Base-by-base conservation (phyloP, 805 yeast genomes). In the Nakazawaea molendinolei region DNA sequence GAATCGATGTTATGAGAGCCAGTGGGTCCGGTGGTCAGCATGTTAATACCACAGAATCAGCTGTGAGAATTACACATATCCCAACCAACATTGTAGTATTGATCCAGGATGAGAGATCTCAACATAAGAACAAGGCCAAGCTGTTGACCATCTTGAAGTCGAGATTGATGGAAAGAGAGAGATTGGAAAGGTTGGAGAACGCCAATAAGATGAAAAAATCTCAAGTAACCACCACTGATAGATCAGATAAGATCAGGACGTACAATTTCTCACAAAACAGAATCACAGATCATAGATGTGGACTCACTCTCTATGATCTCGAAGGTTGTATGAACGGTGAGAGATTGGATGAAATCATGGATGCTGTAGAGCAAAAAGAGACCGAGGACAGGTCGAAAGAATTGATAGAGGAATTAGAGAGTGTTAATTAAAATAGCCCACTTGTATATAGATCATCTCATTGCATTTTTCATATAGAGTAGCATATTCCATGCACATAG, bases 11-110 rank as follows among this genome's bases (percentile, higher is more conserved):
- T n/a, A 92, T 90, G 95, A 69, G 98, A 47, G 86, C 97, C 1
- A 78, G 95, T 38, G 98, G 98, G 3, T 82, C 92, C 44, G 98
- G 98, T 39, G 98, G 98, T 0, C 98, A 90, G 62, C 97, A 90
- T 53, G 98, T 90, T 24, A 90, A 90, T 53, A 90, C 95, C 10
- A 92, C 97, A 0, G 97, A 90, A 53, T 86, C 96, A 1, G 98
- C 98, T 0, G 97, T 92, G 10, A 69, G 98, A 48, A 62, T 92
- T 19, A 86, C 90, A 1, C 98, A 92, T 60, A 65, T 83, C 12
- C 97, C 97, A 4, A 78, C 95, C 0, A 97, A 97, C 3, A 77
- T 86, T 26, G 78, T 76, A 4, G 96, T 92, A 3, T 70, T 78
- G 33, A 94, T 89, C 65, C 97, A 92, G 55, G 97, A 92, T 53